A percentile compares a stretch with the other conserved stretches of the same genome.
Conservation (phyloP, 2,329 filamentous ascomycete species). For the Dryadomyces quercivorus region DNA sequence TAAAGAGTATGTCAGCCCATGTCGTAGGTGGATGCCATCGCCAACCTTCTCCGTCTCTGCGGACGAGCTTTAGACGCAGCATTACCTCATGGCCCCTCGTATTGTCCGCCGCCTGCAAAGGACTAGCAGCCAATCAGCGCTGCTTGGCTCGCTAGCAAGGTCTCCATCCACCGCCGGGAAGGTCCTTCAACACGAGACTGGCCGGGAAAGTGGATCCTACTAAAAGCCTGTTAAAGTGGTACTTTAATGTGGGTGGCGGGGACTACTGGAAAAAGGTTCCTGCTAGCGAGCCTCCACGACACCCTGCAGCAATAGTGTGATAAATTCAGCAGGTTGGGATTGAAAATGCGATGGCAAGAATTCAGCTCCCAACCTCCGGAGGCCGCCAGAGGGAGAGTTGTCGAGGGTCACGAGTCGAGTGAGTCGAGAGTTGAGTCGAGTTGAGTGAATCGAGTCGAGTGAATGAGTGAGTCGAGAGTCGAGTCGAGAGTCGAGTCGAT, state of each 20-base stretch:
- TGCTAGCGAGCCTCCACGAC: not conserved
- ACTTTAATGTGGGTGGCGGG: not conserved
- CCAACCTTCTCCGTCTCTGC: constrained; percentile 1
- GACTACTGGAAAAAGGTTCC: not conserved
- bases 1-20: not conserved
- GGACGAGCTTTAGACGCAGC: not conserved
- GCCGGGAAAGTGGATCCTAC: not conserved
- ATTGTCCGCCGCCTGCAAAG: not conserved
- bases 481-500: too few species aligned
- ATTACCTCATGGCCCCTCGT: constrained; percentile 2
- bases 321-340: constrained; percentile 1
- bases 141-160: not conserved
- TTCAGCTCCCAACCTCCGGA: not conserved
- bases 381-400: too few species aligned
- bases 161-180: not conserved
- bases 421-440: too few species aligned
- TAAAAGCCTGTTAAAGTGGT: not conserved
- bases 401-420: too few species aligned
- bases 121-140: not conserved
- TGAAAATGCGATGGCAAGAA: not conserved
- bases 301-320: not conserved
- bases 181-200: not conserved
- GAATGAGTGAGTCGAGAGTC: too few species aligned
- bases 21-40: not conserved
- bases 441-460: too few species aligned